Conservation (phyloP, 805 yeast species). For the Saturnispora halmiae region DNA sequence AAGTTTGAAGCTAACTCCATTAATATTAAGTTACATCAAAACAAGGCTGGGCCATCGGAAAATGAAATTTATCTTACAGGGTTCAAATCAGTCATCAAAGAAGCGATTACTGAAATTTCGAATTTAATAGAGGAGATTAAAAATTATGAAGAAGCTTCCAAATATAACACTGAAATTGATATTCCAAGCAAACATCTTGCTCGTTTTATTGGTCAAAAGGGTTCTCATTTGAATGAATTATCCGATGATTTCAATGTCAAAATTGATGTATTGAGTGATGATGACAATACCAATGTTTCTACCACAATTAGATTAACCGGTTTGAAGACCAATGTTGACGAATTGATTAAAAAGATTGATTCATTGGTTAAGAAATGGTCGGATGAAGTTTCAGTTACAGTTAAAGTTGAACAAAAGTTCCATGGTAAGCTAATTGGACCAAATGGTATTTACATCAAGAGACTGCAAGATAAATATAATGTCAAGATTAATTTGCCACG, state of each 20-base stretch:
- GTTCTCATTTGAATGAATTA: slow-evolving; percentile 59
- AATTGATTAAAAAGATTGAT: slow-evolving; percentile 51
- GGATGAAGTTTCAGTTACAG: slow-evolving; percentile 61
- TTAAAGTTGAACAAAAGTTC: slow-evolving; percentile 66
- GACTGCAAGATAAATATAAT: slow-evolving; percentile 79
- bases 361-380: slow-evolving; percentile 66
- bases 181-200: slow-evolving; percentile 64
- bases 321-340: slow-evolving; percentile 65
- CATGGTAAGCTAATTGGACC: slow-evolving; percentile 81
- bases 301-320: slow-evolving; percentile 62
- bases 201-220: slow-evolving; percentile 84
- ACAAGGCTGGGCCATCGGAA: slow-evolving; percentile 30
- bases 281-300: slow-evolving; percentile 28
- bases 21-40: slow-evolving; percentile 43
- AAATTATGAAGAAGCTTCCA: slow-evolving; percentile 31
- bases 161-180: slow-evolving; percentile 37
- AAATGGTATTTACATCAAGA: slow-evolving; percentile 68
- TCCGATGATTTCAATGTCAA: slow-evolving; percentile 67
- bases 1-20: slow-evolving; percentile 27
- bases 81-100: slow-evolving; percentile 48
- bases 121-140: slow-evolving; percentile 41
- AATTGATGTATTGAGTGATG: slow-evolving; percentile 54
- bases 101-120: slow-evolving; percentile 43
- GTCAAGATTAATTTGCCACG: slow-evolving; percentile 74
- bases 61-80: slow-evolving; percentile 65